Evolutionary conservation across 257 asterid genomes (phyloP).

Genomic region (Avicennia marina): DNA sequence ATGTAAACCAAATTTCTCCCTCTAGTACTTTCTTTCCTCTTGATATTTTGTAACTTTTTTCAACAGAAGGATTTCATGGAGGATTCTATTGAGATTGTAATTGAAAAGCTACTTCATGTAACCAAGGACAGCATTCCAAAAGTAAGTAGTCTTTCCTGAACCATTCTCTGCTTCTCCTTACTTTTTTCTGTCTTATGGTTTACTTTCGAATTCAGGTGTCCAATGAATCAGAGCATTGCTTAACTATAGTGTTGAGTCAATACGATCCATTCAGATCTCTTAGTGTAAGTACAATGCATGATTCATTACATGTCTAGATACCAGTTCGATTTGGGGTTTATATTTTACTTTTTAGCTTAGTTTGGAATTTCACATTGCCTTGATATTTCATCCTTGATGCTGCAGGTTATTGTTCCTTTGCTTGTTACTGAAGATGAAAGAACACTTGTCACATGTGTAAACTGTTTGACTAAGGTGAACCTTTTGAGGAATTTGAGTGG

Average conservation of each 20-base stretch:
- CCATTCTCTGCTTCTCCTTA: conserved; percentile 10
- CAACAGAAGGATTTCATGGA: conserved; percentile 84
- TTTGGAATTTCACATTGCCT: conserved; percentile 9
- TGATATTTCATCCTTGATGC: conserved; percentile 14
- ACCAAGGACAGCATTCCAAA: conserved; percentile 72
- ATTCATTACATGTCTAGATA: background rate
- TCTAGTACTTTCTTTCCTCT: conserved; percentile 7
- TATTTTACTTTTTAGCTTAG: background rate
- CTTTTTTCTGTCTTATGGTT: conserved; percentile 13
- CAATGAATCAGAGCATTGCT: conserved; percentile 87
- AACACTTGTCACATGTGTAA: conserved; percentile 93
- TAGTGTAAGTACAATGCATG: conserved; percentile 51
- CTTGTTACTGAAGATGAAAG: conserved; percentile 94
- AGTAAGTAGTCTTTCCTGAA: conserved; percentile 38
- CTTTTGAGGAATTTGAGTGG: background rate
- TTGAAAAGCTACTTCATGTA: conserved; percentile 83
- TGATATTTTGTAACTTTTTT: conserved; percentile 4
- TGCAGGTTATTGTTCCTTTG: conserved; percentile 92
- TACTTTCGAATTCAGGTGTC: conserved; percentile 53
- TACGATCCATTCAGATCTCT: conserved; percentile 92
- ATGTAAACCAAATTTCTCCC: background rate
- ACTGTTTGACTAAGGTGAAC: conserved; percentile 93
- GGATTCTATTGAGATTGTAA: conserved; percentile 87
- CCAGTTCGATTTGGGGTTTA: background rate
- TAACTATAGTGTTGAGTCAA: conserved; percentile 66